A percentile compares a stretch with the other conserved stretches of the same genome.
These are phyloP conservation scores for Exobasidium rhododendri DNA, from an alignment of 1,284 basidiomycete species.

Conservation along the genomic window DNA sequence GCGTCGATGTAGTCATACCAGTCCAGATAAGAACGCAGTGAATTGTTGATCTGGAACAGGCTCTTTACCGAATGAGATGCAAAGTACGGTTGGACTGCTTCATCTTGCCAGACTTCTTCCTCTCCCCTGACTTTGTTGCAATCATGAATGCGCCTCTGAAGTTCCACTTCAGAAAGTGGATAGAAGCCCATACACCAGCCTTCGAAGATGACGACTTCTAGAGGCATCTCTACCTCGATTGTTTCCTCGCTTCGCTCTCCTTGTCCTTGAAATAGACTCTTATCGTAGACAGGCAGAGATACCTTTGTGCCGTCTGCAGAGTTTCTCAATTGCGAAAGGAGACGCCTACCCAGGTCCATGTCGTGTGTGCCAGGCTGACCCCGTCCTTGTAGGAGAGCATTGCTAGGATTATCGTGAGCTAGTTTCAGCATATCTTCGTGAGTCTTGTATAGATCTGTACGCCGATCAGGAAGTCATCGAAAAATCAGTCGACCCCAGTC, in stretches of 20 bases:
- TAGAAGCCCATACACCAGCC: conserved; percentile 60
- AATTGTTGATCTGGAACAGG: conserved; percentile 65
- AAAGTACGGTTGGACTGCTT: conserved; percentile 46
- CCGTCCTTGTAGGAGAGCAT: conserved; percentile 69
- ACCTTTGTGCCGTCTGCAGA: conserved; percentile 57
- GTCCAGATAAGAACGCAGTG: conserved; percentile 62
- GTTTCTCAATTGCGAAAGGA: conserved; percentile 63
- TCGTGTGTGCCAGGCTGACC: conserved; percentile 88
- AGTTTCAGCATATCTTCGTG: conserved; percentile 64
- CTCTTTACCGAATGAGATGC: conserved; percentile 56
- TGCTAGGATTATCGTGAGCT: conserved; percentile 62
- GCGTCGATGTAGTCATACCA: conserved; percentile 69
- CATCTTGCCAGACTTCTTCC: conserved; percentile 17
- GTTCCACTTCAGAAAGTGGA: conserved; percentile 29
- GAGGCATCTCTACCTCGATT: conserved; percentile 60
- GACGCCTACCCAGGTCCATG: conserved; percentile 62
- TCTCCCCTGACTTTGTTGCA: too few species aligned
- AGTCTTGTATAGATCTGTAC: conserved; percentile 68
- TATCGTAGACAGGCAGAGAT: conserved; percentile 78
- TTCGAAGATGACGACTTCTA: conserved; percentile 74
- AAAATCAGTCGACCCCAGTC: not conserved
- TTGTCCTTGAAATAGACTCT: conserved; percentile 71
- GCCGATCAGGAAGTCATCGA: not conserved
- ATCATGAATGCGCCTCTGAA: conserved; percentile 56
- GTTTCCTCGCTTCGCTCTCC: conserved; percentile 70